Base-by-base conservation (phyloP, 148 eudicot genomes). In the Chenopodium album region DNA sequence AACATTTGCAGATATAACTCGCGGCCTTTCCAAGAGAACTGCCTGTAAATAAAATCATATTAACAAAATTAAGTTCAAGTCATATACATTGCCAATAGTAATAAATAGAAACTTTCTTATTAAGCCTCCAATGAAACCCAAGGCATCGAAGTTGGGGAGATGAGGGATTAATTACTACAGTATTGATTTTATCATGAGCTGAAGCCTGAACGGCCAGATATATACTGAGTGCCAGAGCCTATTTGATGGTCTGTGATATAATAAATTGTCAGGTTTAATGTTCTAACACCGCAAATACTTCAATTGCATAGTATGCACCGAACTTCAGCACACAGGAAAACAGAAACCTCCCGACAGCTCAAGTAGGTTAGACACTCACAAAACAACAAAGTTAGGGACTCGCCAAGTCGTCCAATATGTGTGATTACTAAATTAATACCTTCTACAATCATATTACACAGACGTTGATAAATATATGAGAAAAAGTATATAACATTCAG, bases 1-100 rank as follows among this genome's bases (percentile, higher is more conserved):
- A 11, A 96, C 98, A 37, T 88, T 90, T 60, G 92, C 77, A 67
- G 97, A 96, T 79, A 94, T 91, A 54, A 96, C 92, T 54, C 97
- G 92, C 16, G 99, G 99, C 71, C 92, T 89, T 73, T 96, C 98
- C 77, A 84, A 59, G 47, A 96, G 88, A 37, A 96, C 88, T 34
- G 80, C 91, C 98, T 95, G 85, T 71, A 79, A 84, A 70, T 72
- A 80, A 68, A 65, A 63, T 22, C 11, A 34, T 66, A 29, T 32
- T 13, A 14, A 41, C 32, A 71, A 23, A 26, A 28, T 32, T 17
- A 29, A 4, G 2, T n/a, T 41, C 4, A n/a, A 29, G 5, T 65
- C 34, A 63, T 29, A 46, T 17, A 13, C 73, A 66, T 7, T 76
- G 52, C 48, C 29, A 77, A 4, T 62, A 11, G 8, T 3, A 4